Conservation (phyloP, 306 rosid species). For the Quercus aquifolioides region DNA sequence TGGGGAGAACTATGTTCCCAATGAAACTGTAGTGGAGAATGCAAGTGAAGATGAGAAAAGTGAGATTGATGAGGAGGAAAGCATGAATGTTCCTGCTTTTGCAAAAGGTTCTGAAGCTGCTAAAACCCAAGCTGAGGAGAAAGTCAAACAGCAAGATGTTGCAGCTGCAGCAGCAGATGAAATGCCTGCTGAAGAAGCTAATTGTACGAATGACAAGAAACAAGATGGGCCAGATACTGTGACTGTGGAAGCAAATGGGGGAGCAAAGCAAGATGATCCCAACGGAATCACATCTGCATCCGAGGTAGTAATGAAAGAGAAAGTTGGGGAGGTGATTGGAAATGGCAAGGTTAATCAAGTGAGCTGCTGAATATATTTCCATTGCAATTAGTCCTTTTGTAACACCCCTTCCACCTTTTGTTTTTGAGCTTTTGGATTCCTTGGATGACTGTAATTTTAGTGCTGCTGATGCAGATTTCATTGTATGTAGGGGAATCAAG, state of each 20-base stretch:
- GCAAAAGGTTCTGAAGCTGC: conserved; percentile 13
- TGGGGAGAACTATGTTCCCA: conserved; percentile 8
- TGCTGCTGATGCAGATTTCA: conserved; percentile 24
- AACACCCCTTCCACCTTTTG: conserved; percentile 7
- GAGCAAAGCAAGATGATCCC: conserved; percentile 29
- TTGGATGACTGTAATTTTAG: conserved; percentile 42
- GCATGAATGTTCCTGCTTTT: conserved; percentile 19
- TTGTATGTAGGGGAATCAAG: conserved; percentile 32
- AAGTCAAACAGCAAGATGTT: conserved; percentile 20
- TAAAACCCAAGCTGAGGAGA: conserved; percentile 26
- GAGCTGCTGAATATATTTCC: conserved; percentile 39
- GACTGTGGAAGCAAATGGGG: conserved; percentile 35
- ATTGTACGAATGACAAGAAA: conserved; percentile 29
- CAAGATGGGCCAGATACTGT: conserved; percentile 20
- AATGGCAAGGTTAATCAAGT: conserved; percentile 49
- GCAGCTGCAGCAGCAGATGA: conserved; percentile 28
- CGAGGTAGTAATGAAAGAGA: conserved; percentile 30
- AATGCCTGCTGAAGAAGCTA: conserved; percentile 29
- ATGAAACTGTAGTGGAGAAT: conserved; percentile 27
- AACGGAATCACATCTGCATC: conserved; percentile 3
- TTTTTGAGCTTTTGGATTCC: conserved; percentile 19
- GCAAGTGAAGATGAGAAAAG: conserved; percentile 23
- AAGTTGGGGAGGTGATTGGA: conserved; percentile 38
- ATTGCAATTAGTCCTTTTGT: conserved; percentile 11
- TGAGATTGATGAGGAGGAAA: conserved; percentile 27